These are phyloP conservation scores for Medicago lupulina DNA, from an alignment of 306 rosid genomes.

Conservation along the genomic window DNA sequence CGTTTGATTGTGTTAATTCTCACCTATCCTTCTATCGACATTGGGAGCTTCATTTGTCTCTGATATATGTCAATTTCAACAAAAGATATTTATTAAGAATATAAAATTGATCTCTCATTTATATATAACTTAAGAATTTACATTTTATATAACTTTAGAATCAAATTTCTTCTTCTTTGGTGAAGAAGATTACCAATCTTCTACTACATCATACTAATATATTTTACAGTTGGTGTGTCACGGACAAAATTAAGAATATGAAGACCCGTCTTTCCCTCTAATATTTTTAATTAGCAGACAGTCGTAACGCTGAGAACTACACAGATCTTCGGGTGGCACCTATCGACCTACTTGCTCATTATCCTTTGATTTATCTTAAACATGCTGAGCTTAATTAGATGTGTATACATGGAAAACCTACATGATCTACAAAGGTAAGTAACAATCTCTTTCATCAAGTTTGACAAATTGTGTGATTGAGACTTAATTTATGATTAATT, in stretches of 20 bases:
- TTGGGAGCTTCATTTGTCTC: no score
- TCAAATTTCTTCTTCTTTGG: no score
- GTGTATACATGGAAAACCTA: neutral
- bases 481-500: neutral
- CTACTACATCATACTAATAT: neutral
- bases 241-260: neutral
- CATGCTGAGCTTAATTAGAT: neutral
- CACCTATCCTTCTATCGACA: no score
- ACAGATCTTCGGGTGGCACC: neutral
- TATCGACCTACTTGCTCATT: conserved; percentile 10
- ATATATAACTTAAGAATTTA: no score
- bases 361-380: neutral
- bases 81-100: no score
- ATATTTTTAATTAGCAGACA: no score
- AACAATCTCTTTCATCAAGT: conserved; percentile 43
- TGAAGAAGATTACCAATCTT: no score
- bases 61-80: no score
- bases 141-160: no score
- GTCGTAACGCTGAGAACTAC: neutral
- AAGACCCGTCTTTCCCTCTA: no score
- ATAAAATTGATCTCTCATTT: no score
- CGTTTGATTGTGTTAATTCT: no score
- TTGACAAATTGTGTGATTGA: conserved; percentile 27
- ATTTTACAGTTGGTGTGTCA: neutral
- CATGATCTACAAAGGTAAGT: conserved; percentile 31